Evolutionary conservation across 306 rosid species (phyloP), one percentile per base, ranked within the genome.

Genomic region (Alnus glutinosa): DNA sequence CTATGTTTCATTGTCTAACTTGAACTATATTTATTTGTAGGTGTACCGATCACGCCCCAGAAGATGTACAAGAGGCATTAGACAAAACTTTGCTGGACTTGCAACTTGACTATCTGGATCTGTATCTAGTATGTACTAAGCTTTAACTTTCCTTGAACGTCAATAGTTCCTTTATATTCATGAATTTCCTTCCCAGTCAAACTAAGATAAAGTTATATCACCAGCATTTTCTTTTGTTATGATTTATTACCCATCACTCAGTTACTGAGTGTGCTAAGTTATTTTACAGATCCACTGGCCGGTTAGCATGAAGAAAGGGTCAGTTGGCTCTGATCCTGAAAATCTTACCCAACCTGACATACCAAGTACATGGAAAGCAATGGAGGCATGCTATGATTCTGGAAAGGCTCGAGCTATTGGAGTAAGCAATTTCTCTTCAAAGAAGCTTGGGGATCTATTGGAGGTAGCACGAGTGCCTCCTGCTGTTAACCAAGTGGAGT

Each of bases 381-480:
- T 90, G 94, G 90, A 92, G 61, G 77, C 83, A 52, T 87, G 83
- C 39, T 87, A 73, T 74, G 67, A 89, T 73, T 79, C 83, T 8
- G 92, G 92, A 4, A 90, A 90, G 87, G 92, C 84, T 58, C 50
- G 75, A 83, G 89, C 90, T 37, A 89, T 87, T 62, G 93, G 93
- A 18, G 94, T 90, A 19, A 88, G 94, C 85, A 92, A 92, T 66
- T 90, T 90, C 81, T 90, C 95, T 5, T 58, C 79, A 1, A 89
- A 78, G 84, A 90, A 89, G 80, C 86, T 88, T 57, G 71, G 79
- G 71, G 85, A 83, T 73, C 74, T 88, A 73, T 74, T 85, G 84
- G 75, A 85, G 5, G 82, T 85, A 18, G 89, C 87, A 9, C 37
- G 4, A 4, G 85, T 88, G 47, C 86, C 87, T 81, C 91, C 87